phyloP scores from a whole-genome alignment of 78 protist genomes.

The Dictyostelium capitatum region DNA sequence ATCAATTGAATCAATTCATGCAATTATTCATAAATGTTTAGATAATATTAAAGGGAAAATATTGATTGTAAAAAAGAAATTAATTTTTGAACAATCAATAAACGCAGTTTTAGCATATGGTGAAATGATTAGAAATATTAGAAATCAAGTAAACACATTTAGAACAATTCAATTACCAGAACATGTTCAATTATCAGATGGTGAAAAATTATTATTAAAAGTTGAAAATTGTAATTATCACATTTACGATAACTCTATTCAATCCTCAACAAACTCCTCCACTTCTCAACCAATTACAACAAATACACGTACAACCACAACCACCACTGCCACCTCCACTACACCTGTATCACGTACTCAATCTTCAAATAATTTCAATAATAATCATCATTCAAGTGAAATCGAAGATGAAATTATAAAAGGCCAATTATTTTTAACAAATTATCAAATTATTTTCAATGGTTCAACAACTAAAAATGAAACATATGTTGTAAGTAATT shows the following conservation, averaged over 20 bases:
- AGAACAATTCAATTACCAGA: slow-evolving; percentile 74
- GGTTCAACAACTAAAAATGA: slow-evolving; percentile 27
- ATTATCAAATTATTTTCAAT: slow-evolving; percentile 55
- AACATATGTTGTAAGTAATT: slow-evolving; percentile 6
- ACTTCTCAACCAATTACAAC: background rate
- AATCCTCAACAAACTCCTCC: background rate
- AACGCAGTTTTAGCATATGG: slow-evolving; percentile 14
- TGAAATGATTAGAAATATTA: slow-evolving; percentile 65
- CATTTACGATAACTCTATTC: slow-evolving; percentile 25
- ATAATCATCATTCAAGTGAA: slow-evolving; percentile 20
- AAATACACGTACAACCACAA: background rate
- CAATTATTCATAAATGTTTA: slow-evolving; percentile 50
- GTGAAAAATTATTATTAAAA: slow-evolving; percentile 66
- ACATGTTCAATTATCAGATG: slow-evolving; percentile 27
- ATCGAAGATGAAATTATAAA: slow-evolving; percentile 64
- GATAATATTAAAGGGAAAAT: slow-evolving; percentile 46
- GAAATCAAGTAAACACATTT: slow-evolving; percentile 66
- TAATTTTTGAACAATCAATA: slow-evolving; percentile 1
- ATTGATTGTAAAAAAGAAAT: slow-evolving; percentile 39
- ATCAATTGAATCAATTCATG: slow-evolving; percentile 54
- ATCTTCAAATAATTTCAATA: background rate
- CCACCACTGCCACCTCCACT: background rate
- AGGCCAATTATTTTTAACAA: slow-evolving; percentile 54
- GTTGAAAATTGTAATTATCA: slow-evolving; percentile 61
- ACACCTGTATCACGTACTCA: too few relatives aligned